These are phyloP conservation scores for Boechera stricta DNA, from an alignment of 345 rosid genomes.

Conservation along the genomic window DNA sequence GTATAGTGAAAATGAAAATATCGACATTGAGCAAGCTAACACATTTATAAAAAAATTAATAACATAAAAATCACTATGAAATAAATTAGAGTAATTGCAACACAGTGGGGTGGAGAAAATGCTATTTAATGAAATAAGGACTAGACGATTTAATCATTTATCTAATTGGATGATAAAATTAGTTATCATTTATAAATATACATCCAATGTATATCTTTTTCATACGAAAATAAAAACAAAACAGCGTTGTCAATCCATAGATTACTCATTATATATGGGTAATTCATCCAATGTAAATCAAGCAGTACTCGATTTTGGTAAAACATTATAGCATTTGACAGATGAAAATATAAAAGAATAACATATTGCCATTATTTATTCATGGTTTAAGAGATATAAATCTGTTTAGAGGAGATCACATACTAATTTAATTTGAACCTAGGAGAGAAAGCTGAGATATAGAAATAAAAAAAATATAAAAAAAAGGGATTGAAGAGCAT, in stretches of 20 bases:
- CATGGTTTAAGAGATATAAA: not conserved
- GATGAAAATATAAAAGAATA: not conserved
- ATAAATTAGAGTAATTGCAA: not conserved
- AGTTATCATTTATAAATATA: too few relatives aligned
- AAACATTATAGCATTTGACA: not conserved
- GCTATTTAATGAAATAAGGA: too few relatives aligned
- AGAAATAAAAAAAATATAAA: not conserved
- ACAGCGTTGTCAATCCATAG: not conserved
- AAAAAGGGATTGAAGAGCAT: constrained; percentile 11
- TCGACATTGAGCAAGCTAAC: not conserved
- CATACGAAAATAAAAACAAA: too few relatives aligned
- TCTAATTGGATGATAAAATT: too few relatives aligned
- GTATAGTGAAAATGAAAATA: not conserved
- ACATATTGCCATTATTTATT: not conserved
- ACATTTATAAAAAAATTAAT: too few relatives aligned
- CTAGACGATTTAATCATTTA: not conserved
- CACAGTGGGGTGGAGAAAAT: not conserved
- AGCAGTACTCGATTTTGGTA: not conserved
- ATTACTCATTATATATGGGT: not conserved
- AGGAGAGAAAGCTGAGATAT: not conserved
- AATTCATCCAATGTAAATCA: not conserved
- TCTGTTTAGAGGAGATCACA: constrained; percentile 13
- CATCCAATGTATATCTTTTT: too few relatives aligned
- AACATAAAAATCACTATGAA: not conserved
- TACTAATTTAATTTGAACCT: not conserved